These are phyloP conservation scores for Stygiomarasmius scandens DNA, from an alignment of 1,284 basidiomycete species.

Conservation along the genomic window DNA sequence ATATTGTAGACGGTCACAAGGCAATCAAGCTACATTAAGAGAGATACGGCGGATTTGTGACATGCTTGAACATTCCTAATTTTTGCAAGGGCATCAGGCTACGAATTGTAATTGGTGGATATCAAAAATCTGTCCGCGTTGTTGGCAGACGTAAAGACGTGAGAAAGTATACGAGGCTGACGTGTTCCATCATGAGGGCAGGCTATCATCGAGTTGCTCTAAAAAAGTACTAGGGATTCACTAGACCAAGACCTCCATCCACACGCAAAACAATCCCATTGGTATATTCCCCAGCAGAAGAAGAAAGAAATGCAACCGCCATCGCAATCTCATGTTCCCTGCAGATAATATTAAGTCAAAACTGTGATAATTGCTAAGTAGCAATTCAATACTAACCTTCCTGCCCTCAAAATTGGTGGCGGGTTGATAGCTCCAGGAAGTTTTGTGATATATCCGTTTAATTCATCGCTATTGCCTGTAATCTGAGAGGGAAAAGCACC, in stretches of 20 bases:
- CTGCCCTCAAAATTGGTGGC: constrained; percentile 23
- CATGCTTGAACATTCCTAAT: no score
- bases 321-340: constrained; percentile 32
- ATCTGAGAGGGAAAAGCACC: constrained; percentile 33
- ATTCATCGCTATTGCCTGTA: constrained; percentile 17
- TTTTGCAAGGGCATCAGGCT: no score
- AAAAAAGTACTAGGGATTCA: constrained; percentile 33
- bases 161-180: no score
- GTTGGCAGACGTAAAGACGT: no score
- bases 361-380: no score
- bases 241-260: constrained; percentile 30
- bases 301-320: constrained; percentile 29
- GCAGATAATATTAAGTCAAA: not conserved
- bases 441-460: constrained; percentile 9
- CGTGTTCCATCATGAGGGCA: no score
- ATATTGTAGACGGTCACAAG: no score
- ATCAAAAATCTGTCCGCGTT: no score
- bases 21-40: no score
- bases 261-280: constrained; percentile 31
- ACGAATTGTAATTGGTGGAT: no score
- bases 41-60: no score
- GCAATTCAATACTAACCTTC: constrained; percentile 10
- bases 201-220: no score
- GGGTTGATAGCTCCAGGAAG: constrained; percentile 18
- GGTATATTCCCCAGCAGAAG: constrained; percentile 28